Conservation (phyloP, 257 asterid species). For the Salvia splendens region DNA sequence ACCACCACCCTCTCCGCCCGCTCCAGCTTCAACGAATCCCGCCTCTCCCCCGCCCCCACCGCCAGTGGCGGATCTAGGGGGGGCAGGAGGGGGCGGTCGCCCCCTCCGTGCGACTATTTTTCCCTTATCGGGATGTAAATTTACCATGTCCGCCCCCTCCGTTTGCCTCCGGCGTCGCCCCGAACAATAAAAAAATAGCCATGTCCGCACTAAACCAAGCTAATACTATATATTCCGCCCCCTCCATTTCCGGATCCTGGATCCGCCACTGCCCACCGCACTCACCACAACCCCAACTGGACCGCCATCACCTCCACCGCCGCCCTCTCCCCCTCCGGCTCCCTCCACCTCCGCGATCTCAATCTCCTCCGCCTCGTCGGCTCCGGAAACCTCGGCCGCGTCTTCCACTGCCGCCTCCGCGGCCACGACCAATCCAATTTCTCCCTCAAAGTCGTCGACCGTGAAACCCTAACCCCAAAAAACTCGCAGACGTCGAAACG, state of each 20-base stretch:
- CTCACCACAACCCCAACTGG: conserved; percentile 69
- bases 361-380: conserved; percentile 85
- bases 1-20: conserved; percentile 58
- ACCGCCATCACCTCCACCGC: conserved; percentile 69
- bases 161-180: too few relatives aligned
- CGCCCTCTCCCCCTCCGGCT: conserved; percentile 61
- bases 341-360: conserved; percentile 81
- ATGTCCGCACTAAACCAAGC: too few relatives aligned
- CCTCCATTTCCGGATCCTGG: too few relatives aligned
- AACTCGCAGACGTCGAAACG: conserved; percentile 68
- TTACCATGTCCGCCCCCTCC: too few relatives aligned
- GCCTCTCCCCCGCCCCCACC: conserved; percentile 47
- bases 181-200: too few relatives aligned
- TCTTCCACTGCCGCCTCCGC: conserved; percentile 80
- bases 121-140: too few relatives aligned
- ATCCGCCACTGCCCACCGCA: conserved; percentile 66
- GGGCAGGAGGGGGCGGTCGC: too few relatives aligned
- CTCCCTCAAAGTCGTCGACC: conserved; percentile 84
- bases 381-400: conserved; percentile 89
- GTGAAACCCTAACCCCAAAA: conserved; percentile 59
- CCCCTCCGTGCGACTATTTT: too few relatives aligned
- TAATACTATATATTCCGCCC: too few relatives aligned
- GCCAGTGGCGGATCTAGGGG: too few relatives aligned
- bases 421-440: conserved; percentile 81
- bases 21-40: conserved; percentile 76